Evolutionary conservation across 208 protist genomes (phyloP).

Genomic region (Leptomonas seymouri): DNA sequence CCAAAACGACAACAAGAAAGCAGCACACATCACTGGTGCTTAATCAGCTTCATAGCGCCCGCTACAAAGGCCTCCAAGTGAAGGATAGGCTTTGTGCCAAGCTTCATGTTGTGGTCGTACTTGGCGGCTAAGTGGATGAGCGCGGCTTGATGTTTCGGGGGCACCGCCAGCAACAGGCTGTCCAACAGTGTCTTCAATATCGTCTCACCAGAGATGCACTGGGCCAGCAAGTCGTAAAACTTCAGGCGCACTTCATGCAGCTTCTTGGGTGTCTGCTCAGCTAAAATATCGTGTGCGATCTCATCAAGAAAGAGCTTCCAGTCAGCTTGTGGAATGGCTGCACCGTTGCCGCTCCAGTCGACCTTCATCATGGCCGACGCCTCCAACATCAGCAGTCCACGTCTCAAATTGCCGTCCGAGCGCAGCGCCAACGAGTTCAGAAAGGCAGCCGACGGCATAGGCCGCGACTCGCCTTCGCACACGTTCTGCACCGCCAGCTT

Average conservation of each 20-base stretch:
- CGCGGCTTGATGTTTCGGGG: slow-evolving; percentile 70
- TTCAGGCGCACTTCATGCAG: slow-evolving; percentile 95
- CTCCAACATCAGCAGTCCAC: slow-evolving; percentile 98
- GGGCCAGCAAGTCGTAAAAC: slow-evolving; percentile 98
- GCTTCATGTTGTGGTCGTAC: slow-evolving; percentile 97
- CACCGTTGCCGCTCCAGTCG: slow-evolving; percentile 77
- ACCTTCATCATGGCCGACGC: slow-evolving; percentile 86
- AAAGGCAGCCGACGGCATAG: slow-evolving; percentile 66
- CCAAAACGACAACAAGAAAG: background rate
- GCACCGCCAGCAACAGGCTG: slow-evolving; percentile 77
- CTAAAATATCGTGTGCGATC: slow-evolving; percentile 92
- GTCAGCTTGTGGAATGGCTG: slow-evolving; percentile 87
- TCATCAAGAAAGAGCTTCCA: slow-evolving; percentile 96
- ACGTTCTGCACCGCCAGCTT: slow-evolving; percentile 58
- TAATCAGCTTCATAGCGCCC: slow-evolving; percentile 85
- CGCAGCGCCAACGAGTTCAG: slow-evolving; percentile 64
- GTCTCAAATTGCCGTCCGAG: slow-evolving; percentile 95
- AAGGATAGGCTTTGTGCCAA: slow-evolving; percentile 97
- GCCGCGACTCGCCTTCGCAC: slow-evolving; percentile 70
- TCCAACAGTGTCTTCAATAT: slow-evolving; percentile 94
- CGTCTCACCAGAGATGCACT: slow-evolving; percentile 98
- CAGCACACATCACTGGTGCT: slow-evolving; percentile 23
- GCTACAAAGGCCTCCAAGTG: slow-evolving; percentile 99
- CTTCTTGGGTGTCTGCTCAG: slow-evolving; percentile 94
- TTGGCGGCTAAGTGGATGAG: slow-evolving; percentile 92